Evolutionary conservation across 2,329 filamentous ascomycete genomes (phyloP).

Genomic region (Cladophialophora psammophila): DNA sequence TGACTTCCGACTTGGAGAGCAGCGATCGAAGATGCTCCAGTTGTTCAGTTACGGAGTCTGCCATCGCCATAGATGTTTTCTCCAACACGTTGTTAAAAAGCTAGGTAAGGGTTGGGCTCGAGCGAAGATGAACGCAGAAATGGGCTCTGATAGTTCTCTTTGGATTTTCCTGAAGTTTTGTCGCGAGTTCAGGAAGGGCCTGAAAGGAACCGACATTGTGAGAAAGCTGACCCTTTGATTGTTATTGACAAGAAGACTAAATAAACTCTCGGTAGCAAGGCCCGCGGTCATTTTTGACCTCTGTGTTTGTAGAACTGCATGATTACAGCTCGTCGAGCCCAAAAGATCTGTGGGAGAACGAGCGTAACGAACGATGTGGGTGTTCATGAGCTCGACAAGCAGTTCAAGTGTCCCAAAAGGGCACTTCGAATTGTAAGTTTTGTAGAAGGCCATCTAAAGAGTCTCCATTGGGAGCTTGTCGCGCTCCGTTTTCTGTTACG

Average conservation of each 20-base stretch:
- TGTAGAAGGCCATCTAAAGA: no score
- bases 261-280: not conserved
- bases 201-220: not conserved
- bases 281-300: not conserved
- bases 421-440: not conserved
- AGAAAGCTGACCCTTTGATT: not conserved
- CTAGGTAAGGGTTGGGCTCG: not conserved
- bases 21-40: slow-evolving; percentile 15
- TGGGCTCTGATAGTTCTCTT: not conserved
- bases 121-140: not conserved
- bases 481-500: not conserved
- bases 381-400: not conserved
- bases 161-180: not conserved
- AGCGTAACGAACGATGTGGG: not conserved
- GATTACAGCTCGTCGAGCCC: not conserved
- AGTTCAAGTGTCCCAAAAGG: not conserved
- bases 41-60: not conserved
- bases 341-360: not conserved
- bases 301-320: not conserved
- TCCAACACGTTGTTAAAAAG: not conserved
- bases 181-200: not conserved
- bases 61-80: not conserved
- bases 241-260: not conserved
- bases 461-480: not conserved
- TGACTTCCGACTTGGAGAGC: slow-evolving; percentile 13